These are phyloP conservation scores for Amanita rubescens DNA, from an alignment of 768 basidiomycete genomes.

Conservation along the genomic window DNA sequence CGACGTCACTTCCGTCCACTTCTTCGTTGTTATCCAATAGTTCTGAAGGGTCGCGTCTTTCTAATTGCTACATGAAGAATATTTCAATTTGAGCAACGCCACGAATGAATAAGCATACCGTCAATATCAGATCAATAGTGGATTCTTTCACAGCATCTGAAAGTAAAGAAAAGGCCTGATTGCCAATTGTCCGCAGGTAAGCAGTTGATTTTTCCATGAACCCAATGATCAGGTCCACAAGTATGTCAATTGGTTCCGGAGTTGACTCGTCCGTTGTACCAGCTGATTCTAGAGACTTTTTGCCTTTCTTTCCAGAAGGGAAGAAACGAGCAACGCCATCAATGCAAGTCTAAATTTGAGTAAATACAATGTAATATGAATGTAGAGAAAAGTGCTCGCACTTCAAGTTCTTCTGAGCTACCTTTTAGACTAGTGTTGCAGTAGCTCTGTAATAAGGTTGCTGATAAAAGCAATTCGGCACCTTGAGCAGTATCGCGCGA, in stretches of 20 bases:
- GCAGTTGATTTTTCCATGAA: slow-evolving; percentile 79
- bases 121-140: slow-evolving; percentile 74
- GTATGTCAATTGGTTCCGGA: slow-evolving; percentile 67
- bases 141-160: slow-evolving; percentile 57
- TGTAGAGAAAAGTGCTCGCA: slow-evolving; percentile 38
- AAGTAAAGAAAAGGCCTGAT: slow-evolving; percentile 70
- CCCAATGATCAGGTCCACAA: slow-evolving; percentile 87
- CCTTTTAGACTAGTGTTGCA: slow-evolving; percentile 45
- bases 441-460: slow-evolving; percentile 65
- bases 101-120: slow-evolving; percentile 41
- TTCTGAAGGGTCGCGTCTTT: slow-evolving; percentile 56
- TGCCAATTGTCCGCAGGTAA: slow-evolving; percentile 74
- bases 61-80: slow-evolving; percentile 61
- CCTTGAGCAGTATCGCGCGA: slow-evolving; percentile 54
- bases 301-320: slow-evolving; percentile 26
- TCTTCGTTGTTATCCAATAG: slow-evolving; percentile 40
- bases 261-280: slow-evolving; percentile 25
- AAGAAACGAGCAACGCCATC: slow-evolving; percentile 55
- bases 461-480: slow-evolving; percentile 61
- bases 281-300: slow-evolving; percentile 33
- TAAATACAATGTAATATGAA: neutral
- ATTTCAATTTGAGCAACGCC: slow-evolving; percentile 4
- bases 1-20: slow-evolving; percentile 29
- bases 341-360: slow-evolving; percentile 43
- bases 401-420: slow-evolving; percentile 40